Evolutionary conservation across 768 basidiomycete species (phyloP), one percentile per base, ranked within the genome.

Genomic region (Pleurotus sapidus): DNA sequence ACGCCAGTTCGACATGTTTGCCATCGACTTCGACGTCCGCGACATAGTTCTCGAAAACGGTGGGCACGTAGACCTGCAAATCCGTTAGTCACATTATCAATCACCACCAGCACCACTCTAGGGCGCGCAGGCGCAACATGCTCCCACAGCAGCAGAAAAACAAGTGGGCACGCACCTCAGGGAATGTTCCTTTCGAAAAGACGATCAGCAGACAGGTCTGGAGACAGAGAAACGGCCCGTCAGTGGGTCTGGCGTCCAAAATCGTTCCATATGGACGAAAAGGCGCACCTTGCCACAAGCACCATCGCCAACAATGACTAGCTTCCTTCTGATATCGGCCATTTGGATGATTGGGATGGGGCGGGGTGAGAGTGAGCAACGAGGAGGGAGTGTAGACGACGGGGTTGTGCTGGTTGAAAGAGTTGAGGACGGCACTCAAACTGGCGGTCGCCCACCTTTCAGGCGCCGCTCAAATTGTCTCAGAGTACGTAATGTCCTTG

Each of bases 1-100:
- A 78, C 25, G 97, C 96, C 67, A 99, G 82, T 76, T 99, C 97
- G 65, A 98, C 95, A 70, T 95, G 93, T 79, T 96, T 98, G 64
- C 93, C 93, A 68, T 98, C 96, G 60, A 98, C 95, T 73, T 98
- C 94, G 49, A 98, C 95, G 72, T 98, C 95, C 64, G 96, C 96
- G 56, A 97, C 96, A 73, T 98, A 97, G 86, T 98, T 98, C 83
- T 99, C 97, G 65, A 98, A 99, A 51, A 99, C 97, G 58, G 97
- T 99, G 49, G 97, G 97, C 61, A 98, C 95, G 70, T 98, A 98
- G 65, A 98, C 97, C 96, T 98, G 64, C 5, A 23, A 45, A 34
- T 34, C 30, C 30, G 30, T 34, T 9, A 34, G 30, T 34, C 30
- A 34, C 30, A 11, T 34, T 34, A 34, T 34, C 30, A 34, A 34